Base-by-base conservation (phyloP, 148 eudicot species). In the Polygonum aviculare region DNA sequence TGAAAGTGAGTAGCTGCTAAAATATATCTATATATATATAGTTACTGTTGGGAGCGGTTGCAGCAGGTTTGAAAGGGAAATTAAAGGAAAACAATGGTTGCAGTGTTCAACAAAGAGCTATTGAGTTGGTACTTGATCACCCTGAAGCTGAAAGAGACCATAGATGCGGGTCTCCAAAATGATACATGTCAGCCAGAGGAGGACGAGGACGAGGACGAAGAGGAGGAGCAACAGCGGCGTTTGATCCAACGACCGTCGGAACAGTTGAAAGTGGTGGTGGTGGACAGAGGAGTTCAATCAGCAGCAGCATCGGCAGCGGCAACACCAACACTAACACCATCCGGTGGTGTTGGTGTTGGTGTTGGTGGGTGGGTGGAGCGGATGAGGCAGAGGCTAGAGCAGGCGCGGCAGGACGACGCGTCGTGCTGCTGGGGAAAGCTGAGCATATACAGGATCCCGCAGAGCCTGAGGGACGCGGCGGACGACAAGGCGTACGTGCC, bases 111-210 rank as follows among this genome's bases (percentile, higher is more conserved):
- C 93, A 92, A 90, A 80, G 97, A 95, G 41, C 85, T 95, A 2
- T 76, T 95, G 74, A 95, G 97, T 75, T 95, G 98, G 97, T 95
- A 95, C 82, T 82, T 95, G 19, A 89, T 92, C 51, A 90, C 97
- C 65, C 86, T 90, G 12, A 95, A 95, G 65, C 96, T 95, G 77
- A 95, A 84, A 78, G 94, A 95, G 87, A 83, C 94, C 2, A 82
- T 90, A 8, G 91, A 83, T 50, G 80, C 89, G 18, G 84, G 89
- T 3, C 59, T 89, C 71, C 85, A 82, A 19, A 89, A 76, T 73
- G 74, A 76, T 11, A 77, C 80, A 31, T 55, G 75, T 81, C 74
- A 89, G 1, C 71, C 78, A 11, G 83, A 82, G 33, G 78, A 47
- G 41, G 62, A 84, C 2, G 75, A 69, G 3, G 80, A 69, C 21